Evolutionary conservation across 352 stramenopile species (phyloP).

Genomic region (Paralagenidium karlingii): DNA sequence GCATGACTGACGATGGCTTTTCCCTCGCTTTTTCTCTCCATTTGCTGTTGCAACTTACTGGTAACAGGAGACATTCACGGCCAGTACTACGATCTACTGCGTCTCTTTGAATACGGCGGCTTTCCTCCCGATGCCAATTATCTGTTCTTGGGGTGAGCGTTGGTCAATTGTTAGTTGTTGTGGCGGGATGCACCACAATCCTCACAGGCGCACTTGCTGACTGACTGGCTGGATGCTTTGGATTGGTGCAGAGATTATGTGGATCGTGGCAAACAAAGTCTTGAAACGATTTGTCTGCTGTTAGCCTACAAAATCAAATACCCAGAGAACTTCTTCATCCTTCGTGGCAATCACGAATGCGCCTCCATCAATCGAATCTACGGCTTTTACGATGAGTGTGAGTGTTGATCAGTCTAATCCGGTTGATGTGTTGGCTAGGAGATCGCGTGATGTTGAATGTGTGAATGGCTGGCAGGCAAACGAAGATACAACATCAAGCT

Average conservation of each 20-base stretch:
- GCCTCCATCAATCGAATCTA: slow-evolving; percentile 78
- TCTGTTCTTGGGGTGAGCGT: slow-evolving; percentile 45
- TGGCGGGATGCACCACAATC: not conserved
- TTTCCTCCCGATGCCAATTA: slow-evolving; percentile 82
- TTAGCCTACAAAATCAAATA: slow-evolving; percentile 84
- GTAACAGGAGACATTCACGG: slow-evolving; percentile 91
- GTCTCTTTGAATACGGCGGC: slow-evolving; percentile 88
- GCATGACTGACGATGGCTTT: not conserved
- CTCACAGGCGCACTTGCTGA: not conserved
- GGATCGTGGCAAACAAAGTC: slow-evolving; percentile 80
- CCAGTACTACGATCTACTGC: slow-evolving; percentile 97
- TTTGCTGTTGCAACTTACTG: too few relatives aligned
- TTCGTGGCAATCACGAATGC: slow-evolving; percentile 72
- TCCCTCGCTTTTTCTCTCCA: not conserved
- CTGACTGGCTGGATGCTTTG: not conserved
- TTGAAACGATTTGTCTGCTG: slow-evolving; percentile 74
- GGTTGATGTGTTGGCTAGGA: not conserved
- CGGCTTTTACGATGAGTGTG: slow-evolving; percentile 71
- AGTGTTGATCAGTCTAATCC: not conserved
- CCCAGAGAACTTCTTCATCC: slow-evolving; percentile 74
- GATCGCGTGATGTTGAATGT: not conserved
- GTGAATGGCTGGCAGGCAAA: slow-evolving; percentile 32
- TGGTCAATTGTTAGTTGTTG: not conserved
- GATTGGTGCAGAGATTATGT: slow-evolving; percentile 46
- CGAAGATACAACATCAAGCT: slow-evolving; percentile 95